Percentiles rank a stretch among this genome's conserved stretches.
Evolutionary conservation across 495 filamentous ascomycete genomes (phyloP).

Genomic region (Podospora pseudocomata): DNA sequence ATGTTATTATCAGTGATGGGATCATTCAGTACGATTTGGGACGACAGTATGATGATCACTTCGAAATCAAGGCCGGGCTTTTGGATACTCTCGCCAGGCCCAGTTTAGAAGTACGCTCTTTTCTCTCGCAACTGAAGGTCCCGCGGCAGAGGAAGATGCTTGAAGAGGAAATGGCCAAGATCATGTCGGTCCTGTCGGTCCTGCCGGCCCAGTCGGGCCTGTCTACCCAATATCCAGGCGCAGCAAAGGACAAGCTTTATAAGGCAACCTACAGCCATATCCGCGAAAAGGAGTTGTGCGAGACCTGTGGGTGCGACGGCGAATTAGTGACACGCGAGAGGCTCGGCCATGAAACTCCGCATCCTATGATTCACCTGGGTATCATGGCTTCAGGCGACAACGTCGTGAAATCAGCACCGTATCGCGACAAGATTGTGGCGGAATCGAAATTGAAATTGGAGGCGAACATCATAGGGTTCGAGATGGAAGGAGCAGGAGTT

Average conservation of each 20-base stretch:
- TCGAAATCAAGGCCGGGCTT: no score
- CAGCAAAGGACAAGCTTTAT: background rate
- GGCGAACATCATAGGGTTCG: background rate
- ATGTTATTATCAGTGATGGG: background rate
- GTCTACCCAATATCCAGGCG: background rate
- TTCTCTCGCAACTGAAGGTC: background rate
- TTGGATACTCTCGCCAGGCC: background rate
- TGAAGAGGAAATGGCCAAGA: background rate
- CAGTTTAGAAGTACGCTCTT: background rate
- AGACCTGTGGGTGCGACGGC: background rate
- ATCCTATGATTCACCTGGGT: background rate
- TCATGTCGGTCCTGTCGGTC: background rate
- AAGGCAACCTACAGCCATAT: background rate
- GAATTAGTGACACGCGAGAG: background rate
- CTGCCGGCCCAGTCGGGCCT: background rate
- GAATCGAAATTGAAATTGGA: background rate
- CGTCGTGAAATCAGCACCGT: background rate
- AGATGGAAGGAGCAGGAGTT: background rate
- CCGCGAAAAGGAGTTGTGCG: background rate
- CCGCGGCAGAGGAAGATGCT: background rate
- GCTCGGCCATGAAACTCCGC: background rate
- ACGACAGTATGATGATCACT: background rate
- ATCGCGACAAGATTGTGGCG: background rate
- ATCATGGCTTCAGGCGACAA: background rate
- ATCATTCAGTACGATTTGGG: background rate